Percentiles rank a stretch among this genome's conserved stretches.
Evolutionary conservation across 2,329 filamentous ascomycete species (phyloP).

Genomic region (Alternaria solani): DNA sequence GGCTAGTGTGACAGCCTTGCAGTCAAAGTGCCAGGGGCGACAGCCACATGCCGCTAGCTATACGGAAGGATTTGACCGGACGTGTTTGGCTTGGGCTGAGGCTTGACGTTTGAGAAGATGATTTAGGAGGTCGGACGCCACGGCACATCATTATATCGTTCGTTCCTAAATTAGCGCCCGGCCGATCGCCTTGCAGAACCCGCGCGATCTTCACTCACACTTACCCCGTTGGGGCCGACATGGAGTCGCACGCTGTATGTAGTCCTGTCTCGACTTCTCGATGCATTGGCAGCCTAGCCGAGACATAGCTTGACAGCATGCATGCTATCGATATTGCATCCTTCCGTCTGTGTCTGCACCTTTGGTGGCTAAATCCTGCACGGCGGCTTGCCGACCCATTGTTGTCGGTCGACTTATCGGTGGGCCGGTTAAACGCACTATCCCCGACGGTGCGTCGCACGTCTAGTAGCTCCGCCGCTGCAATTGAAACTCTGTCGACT

Average conservation of each 20-base stretch:
- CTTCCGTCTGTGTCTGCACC: conserved; percentile 14
- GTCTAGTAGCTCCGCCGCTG: conserved; percentile 2
- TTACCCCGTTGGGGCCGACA: conserved; percentile 1
- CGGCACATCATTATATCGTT: conserved; percentile 5
- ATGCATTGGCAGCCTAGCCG: conserved; percentile 1
- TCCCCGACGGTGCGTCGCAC: conserved; percentile 12
- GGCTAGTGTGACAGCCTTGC: conserved; percentile 18
- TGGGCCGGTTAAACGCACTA: conserved; percentile 10
- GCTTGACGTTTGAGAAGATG: neutral
- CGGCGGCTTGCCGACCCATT: conserved; percentile 6
- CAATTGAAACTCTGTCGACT: conserved; percentile 10
- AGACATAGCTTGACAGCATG: neutral
- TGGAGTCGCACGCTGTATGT: neutral
- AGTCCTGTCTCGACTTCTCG: neutral
- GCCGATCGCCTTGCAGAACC: conserved; percentile 12
- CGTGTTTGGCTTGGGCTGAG: neutral
- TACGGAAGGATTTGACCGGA: conserved; percentile 4
- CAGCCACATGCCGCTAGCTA: conserved; percentile 7
- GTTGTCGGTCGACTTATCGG: conserved; percentile 12
- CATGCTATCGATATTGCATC: conserved; percentile 12
- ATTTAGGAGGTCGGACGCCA: conserved; percentile 7
- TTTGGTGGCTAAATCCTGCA: conserved; percentile 16
- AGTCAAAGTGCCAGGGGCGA: conserved; percentile 3
- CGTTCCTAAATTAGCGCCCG: conserved; percentile 15
- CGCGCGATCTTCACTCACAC: conserved; percentile 1